A percentile compares a stretch with the other conserved stretches of the same genome.
Evolutionary conservation across 495 filamentous ascomycete genomes (phyloP).

Genomic region (Letharia lupina): DNA sequence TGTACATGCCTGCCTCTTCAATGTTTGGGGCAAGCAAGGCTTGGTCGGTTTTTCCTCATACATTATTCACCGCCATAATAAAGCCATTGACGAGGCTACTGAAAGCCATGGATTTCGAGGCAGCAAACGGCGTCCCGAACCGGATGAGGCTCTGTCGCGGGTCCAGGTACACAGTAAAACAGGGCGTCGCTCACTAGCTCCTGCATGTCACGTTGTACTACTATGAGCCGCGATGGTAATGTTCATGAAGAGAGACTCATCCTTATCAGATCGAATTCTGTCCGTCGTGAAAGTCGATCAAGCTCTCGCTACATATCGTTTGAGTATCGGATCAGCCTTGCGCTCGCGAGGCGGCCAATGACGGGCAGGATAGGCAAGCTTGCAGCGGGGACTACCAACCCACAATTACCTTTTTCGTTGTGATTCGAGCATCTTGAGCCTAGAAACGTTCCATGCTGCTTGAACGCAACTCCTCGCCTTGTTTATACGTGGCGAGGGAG

Average conservation of each 20-base stretch:
- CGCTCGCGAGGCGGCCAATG: conserved; percentile 1
- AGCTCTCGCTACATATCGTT: not conserved
- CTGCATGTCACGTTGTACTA: not conserved
- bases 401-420: not conserved
- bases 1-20: not conserved
- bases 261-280: not conserved
- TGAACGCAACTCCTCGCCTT: not conserved
- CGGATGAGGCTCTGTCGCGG: not conserved
- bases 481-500: conserved; percentile 4
- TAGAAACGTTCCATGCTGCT: not conserved
- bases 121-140: not conserved
- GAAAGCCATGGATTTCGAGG: not conserved
- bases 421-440: not conserved
- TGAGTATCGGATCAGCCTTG: not conserved
- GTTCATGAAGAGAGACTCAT: not conserved
- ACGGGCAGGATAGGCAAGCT: not conserved
- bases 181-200: not conserved
- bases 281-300: not conserved
- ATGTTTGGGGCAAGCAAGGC: not conserved
- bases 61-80: not conserved
- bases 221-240: not conserved
- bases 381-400: not conserved
- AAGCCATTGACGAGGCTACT: not conserved
- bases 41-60: not conserved
- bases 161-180: not conserved